Base-by-base conservation (phyloP, 306 rosid species). In the Sophora flavescens region DNA sequence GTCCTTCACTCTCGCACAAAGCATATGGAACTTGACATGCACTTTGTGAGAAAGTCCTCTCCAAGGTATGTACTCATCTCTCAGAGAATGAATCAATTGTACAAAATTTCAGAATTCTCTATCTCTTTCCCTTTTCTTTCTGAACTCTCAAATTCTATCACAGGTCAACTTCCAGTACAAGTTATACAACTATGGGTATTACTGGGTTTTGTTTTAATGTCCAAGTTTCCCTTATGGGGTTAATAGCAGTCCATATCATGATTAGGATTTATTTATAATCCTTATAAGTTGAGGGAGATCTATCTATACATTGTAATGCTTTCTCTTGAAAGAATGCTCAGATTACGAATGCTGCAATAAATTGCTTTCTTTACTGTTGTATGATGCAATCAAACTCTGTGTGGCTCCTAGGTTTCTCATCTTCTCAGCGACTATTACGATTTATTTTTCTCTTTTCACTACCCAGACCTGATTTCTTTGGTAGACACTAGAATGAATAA, bases 361-460 rank as follows among this genome's bases (percentile, higher is more conserved):
- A 38, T 71, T 54, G 76, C 39, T 56, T 71, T 54, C 42, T 71
- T 51, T 38, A 51, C 65, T 18, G 54, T 39, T 13, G 36, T 47
- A 15, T 39, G 28, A 18, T 38, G 16, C 52, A 58, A 72, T 42
- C 60, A 60, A 53, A 45, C 33, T 60, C 38, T 0, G n/a, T 12
- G 35, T 10, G 17, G 17, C 15, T 65, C 36, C 53, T 41, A 18
- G 53, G 41, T 22, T 65, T 22, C 39, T 12, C 9, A 17, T 59
- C 47, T 32, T 41, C 70, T 61, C 13, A 47, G 51, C 42, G 44
- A 45, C 57, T 42, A 42, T 9, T 30, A 15, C 1, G 52, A 10
- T 44, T 47, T 15, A 26, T 60, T 30, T n/a, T 54, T 74, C 32
- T 32, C 58, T 32, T 61, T 14, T 32, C 12, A 61, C 60, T 17